phyloP scores from a whole-genome alignment of 805 yeast genomes.

The Metschnikowia peoriensis region DNA sequence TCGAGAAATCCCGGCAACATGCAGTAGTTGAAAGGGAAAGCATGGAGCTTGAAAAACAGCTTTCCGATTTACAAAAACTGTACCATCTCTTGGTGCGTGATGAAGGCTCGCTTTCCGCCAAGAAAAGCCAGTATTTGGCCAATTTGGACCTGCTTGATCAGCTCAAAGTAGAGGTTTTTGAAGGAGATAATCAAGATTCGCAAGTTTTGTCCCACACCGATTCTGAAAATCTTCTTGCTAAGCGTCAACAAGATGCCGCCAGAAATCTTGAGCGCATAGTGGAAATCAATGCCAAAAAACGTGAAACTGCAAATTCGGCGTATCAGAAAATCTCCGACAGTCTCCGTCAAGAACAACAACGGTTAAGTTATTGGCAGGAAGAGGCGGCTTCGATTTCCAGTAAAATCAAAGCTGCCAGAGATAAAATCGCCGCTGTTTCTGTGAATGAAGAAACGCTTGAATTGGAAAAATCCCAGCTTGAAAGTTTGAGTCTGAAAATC shows the following conservation, averaged over 20 bases:
- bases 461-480: constrained; percentile 43
- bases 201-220: neutral
- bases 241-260: neutral
- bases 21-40: constrained; percentile 6
- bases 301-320: constrained; percentile 1
- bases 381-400: constrained; percentile 38
- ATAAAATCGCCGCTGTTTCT: constrained; percentile 35
- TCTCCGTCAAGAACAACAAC: constrained; percentile 43
- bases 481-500: constrained; percentile 35
- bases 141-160: constrained; percentile 13
- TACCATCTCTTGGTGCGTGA: constrained; percentile 37
- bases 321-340: constrained; percentile 21
- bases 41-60: constrained; percentile 17
- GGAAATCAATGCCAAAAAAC: neutral
- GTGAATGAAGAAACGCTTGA: constrained; percentile 49
- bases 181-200: neutral
- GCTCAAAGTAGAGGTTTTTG: neutral
- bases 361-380: constrained; percentile 35
- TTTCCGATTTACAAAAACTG: constrained; percentile 20
- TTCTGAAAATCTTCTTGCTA: neutral
- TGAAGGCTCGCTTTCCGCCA: constrained; percentile 52
- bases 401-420: constrained; percentile 38
- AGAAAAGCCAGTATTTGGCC: constrained; percentile 32
- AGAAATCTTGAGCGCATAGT: neutral
- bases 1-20: constrained; percentile 18